Percentiles rank a stretch among this genome's conserved stretches.
Evolutionary conservation across 805 yeast genomes (phyloP).

Genomic region (Hermanozyma aechmeae): DNA sequence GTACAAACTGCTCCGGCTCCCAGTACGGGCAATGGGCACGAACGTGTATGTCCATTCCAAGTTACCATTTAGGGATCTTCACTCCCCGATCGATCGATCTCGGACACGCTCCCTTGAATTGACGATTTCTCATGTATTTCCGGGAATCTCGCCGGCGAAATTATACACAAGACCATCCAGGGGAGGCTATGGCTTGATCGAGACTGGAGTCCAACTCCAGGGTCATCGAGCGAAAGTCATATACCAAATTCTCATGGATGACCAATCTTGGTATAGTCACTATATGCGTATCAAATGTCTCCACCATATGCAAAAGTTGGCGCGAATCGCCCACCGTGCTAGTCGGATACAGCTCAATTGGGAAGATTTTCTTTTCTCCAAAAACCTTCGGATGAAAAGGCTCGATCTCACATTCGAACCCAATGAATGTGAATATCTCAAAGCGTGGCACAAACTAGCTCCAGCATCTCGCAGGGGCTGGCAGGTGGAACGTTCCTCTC

Average conservation of each 20-base stretch:
- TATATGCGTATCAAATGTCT: neutral
- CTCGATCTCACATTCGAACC: neutral
- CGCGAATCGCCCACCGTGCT: neutral
- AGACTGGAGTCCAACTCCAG: neutral
- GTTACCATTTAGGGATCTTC: neutral
- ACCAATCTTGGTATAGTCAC: neutral
- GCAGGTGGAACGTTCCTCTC: too few species aligned
- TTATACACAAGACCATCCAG: neutral
- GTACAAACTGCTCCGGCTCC: too few species aligned
- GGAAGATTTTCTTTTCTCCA: too few species aligned
- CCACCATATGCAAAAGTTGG: neutral
- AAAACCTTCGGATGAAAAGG: too few species aligned
- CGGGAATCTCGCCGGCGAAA: neutral
- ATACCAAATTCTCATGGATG: neutral
- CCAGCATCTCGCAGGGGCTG: too few species aligned
- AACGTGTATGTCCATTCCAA: neutral
- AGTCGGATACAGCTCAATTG: too few species aligned
- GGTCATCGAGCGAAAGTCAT: constrained; percentile 1
- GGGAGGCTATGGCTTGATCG: neutral
- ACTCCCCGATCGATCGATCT: neutral
- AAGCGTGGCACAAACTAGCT: too few species aligned
- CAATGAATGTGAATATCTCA: neutral
- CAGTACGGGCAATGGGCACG: neutral
- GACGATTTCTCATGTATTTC: too few species aligned
- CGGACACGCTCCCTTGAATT: neutral